Evolutionary conservation across 2,329 filamentous ascomycete species (phyloP), one percentile per base, ranked within the genome.

Genomic region (Pseudopyrenochaeta lycopersici): DNA sequence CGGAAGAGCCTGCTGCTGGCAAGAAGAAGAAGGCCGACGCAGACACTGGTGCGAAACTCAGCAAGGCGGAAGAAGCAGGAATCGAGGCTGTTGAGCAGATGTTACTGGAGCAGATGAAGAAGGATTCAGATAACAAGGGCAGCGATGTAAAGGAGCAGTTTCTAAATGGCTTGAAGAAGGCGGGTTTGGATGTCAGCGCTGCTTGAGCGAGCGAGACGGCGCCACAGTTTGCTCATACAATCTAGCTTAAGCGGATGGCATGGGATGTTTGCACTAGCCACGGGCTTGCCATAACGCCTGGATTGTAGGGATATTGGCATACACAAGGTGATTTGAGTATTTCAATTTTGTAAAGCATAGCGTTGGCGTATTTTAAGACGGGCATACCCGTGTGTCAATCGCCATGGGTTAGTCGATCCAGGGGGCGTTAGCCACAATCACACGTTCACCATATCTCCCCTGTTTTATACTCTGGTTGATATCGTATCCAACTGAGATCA

Each of bases 91-190:
- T 75, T 2, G 70, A 77, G 63, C 66, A 76, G 63, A 78, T 80
- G 72, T 64, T 80, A 68, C 57, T 80, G 46, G 59, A 67, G 61
- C 60, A 72, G 54, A 45, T 74, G 46, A 46, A 57, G 41, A 44
- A 38, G 2, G n/a, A n/a, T n/a, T 23, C 41, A 10, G 52, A 33
- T 46, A 31, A 21, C 23, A 29, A 7, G 15, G 48, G 60, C 31
- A 52, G 52, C 0, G 78, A 81, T 63, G 52, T 78, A 6, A 78
- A 78, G 54, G 76, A 77, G 7, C 61, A 73, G 42, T 82, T 77
- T 55, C 67, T 75, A 59, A 59, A 73, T 20, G 76, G 76, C 0
- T 51, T 81, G 56, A 76, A 79, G 63, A 68, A 67, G 36, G 74
- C 74, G 10, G 79, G 80, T 1, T 60, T 81, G 20, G 74, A 77